These are phyloP conservation scores for Pascua sp. DNA, from an alignment of 1,284 basidiomycete species.

Conservation along the genomic window DNA sequence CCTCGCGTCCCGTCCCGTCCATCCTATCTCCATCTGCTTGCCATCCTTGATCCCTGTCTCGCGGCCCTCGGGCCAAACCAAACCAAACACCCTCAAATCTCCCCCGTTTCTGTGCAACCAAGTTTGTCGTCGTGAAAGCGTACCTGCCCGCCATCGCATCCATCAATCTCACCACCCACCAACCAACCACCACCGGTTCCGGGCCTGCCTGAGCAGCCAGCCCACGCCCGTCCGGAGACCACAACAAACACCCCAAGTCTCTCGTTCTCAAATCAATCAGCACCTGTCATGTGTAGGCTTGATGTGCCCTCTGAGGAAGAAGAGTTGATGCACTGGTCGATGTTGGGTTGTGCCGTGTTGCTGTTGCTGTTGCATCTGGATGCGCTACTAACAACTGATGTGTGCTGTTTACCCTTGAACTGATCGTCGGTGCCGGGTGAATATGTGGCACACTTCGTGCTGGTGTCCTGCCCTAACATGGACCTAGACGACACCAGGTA, in stretches of 20 bases:
- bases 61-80: not conserved
- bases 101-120: not conserved
- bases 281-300: constrained; percentile 6
- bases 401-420: no score
- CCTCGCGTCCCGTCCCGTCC: not conserved
- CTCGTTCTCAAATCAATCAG: not conserved
- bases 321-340: constrained; percentile 9
- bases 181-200: not conserved
- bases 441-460: no score
- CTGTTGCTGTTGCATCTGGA: not conserved
- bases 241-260: not conserved
- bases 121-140: not conserved
- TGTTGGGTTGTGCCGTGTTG: constrained; percentile 7
- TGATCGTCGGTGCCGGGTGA: no score
- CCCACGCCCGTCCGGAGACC: not conserved
- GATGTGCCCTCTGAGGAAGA: not conserved
- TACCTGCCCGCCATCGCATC: constrained; percentile 3
- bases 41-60: not conserved
- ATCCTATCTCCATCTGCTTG: not conserved
- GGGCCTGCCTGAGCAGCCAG: not conserved
- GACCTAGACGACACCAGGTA: no score
- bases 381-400: not conserved
- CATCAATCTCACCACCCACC: constrained; percentile 1
- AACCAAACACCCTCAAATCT: not conserved
- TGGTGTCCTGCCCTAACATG: no score